Evolutionary conservation across 1,284 basidiomycete species (phyloP).

Genomic region (Trichosporon coremiiforme): DNA sequence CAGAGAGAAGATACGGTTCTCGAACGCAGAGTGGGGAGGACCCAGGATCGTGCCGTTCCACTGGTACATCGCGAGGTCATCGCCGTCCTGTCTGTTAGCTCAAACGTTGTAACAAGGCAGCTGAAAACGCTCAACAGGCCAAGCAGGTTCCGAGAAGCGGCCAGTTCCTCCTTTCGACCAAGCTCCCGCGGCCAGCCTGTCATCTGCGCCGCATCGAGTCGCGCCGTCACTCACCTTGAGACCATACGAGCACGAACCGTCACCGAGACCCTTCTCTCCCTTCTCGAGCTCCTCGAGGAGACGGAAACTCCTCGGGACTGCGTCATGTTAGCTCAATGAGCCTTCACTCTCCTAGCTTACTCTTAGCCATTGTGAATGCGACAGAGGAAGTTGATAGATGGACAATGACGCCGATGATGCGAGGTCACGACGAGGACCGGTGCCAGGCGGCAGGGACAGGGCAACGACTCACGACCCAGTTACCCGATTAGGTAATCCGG

Average conservation of each 20-base stretch:
- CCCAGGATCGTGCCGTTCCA: constrained; percentile 99
- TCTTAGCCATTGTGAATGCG: constrained; percentile 15
- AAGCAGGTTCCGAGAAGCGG: too few species aligned
- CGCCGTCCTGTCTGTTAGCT: constrained; percentile 63
- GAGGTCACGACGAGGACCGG: neutral
- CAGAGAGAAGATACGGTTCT: constrained; percentile 97
- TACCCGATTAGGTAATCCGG: neutral
- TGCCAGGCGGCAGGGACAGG: neutral
- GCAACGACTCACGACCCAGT: neutral
- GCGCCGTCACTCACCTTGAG: constrained; percentile 61
- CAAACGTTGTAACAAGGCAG: too few species aligned
- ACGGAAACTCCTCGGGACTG: constrained; percentile 95
- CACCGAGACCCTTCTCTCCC: constrained; percentile 98
- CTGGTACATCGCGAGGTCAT: constrained; percentile 93
- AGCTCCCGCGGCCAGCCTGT: neutral
- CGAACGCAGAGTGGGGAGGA: constrained; percentile 94
- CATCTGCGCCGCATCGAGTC: neutral
- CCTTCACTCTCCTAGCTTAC: neutral
- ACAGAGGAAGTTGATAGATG: constrained; percentile 1
- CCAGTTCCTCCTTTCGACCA: too few species aligned
- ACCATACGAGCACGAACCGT: constrained; percentile 95
- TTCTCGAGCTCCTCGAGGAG: constrained; percentile 98
- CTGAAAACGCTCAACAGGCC: too few species aligned
- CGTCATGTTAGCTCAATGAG: neutral
- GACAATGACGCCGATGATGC: constrained; percentile 8